Conservation (phyloP, 768 basidiomycete species). For the Kwoniella botswanensis region DNA sequence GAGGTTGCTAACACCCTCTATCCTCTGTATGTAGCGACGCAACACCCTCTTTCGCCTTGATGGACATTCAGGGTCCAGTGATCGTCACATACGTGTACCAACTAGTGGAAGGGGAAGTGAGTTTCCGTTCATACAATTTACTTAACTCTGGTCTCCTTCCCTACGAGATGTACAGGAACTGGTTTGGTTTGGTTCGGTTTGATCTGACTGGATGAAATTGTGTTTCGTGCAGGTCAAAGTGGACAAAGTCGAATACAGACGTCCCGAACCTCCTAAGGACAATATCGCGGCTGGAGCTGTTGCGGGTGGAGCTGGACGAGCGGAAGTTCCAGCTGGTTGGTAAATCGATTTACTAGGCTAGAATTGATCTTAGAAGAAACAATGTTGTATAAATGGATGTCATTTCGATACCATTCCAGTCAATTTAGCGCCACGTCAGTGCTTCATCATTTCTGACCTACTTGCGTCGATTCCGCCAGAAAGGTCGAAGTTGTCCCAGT, state of each 20-base stretch:
- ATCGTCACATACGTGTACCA: conserved; percentile 98
- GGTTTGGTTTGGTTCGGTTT: conserved; percentile 59
- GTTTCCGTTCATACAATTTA: conserved; percentile 16
- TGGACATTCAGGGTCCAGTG: conserved; percentile 96
- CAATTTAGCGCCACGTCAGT: too few relatives aligned
- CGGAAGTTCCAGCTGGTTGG: conserved; percentile 46
- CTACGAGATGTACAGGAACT: conserved; percentile 6
- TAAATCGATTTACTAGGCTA: not conserved
- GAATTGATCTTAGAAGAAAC: not conserved
- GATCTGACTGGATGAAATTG: conserved; percentile 24
- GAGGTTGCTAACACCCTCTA: not conserved
- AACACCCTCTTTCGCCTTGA: conserved; percentile 91
- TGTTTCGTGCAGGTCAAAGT: conserved; percentile 56
- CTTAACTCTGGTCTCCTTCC: not conserved
- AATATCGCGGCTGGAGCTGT: not conserved
- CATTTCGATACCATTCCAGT: not conserved
- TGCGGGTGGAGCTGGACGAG: conserved; percentile 2
- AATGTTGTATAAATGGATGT: conserved; percentile 8
- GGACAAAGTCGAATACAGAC: conserved; percentile 59
- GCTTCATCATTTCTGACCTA: too few relatives aligned
- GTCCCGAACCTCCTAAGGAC: conserved; percentile 49
- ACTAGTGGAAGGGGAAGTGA: conserved; percentile 87
- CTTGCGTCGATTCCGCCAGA: too few relatives aligned
- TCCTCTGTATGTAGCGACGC: conserved; percentile 66
- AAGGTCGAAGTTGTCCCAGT: too few relatives aligned